phyloP scores from a whole-genome alignment of 2,329 filamentous ascomycete genomes.

The Cryphonectria parasitica region DNA sequence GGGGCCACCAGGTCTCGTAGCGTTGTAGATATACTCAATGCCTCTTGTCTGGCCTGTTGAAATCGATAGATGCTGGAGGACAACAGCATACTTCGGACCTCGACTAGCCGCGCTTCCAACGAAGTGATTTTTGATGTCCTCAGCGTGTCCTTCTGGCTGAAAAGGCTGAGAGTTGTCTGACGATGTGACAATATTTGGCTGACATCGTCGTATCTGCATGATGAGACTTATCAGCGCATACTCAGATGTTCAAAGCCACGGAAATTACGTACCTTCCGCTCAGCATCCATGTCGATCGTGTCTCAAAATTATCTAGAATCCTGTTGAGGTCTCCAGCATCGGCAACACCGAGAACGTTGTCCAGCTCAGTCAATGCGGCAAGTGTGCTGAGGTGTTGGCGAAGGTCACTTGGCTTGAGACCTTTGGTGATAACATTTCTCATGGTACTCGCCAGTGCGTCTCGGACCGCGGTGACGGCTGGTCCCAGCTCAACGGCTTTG shows the following conservation, averaged over 20 bases:
- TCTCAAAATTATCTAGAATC: constrained; percentile 66
- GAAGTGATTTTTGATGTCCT: constrained; percentile 65
- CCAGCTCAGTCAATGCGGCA: constrained; percentile 78
- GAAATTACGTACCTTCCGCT: constrained; percentile 67
- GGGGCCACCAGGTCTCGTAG: constrained; percentile 76
- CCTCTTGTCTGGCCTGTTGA: constrained; percentile 83
- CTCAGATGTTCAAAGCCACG: neutral
- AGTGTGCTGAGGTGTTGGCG: constrained; percentile 63
- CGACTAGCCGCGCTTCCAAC: constrained; percentile 68
- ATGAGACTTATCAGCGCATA: constrained; percentile 34
- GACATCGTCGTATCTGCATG: constrained; percentile 74
- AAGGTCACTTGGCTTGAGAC: constrained; percentile 54
- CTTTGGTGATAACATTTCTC: constrained; percentile 54
- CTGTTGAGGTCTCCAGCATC: constrained; percentile 63
- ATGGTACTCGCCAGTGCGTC: constrained; percentile 66
- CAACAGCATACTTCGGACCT: constrained; percentile 76
- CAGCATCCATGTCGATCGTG: constrained; percentile 77
- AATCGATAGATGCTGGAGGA: constrained; percentile 77
- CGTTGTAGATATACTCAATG: constrained; percentile 80
- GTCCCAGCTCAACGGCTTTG: constrained; percentile 60
- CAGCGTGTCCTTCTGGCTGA: constrained; percentile 72
- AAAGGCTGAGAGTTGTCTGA: constrained; percentile 78
- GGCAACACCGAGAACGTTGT: constrained; percentile 70
- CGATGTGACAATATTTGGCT: constrained; percentile 81
- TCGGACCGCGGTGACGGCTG: constrained; percentile 63